A percentile compares a stretch with the other conserved stretches of the same genome.
Conservation (phyloP, 2,329 filamentous ascomycete species). For the Pochonia chlamydosporia region DNA sequence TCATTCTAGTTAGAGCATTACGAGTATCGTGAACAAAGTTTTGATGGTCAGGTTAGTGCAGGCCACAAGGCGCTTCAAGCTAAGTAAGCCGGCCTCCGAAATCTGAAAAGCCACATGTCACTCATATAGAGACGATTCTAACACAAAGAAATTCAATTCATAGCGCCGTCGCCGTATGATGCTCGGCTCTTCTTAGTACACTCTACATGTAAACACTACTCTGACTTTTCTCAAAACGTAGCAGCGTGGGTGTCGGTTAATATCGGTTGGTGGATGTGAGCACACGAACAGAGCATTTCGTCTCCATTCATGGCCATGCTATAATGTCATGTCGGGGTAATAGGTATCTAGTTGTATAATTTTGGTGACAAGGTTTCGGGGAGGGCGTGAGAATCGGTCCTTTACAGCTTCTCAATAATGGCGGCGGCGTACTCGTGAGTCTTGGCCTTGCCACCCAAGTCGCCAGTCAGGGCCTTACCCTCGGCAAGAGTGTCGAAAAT, state of each 20-base stretch:
- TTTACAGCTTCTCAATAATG: slow-evolving; percentile 69
- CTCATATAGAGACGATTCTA: too few relatives aligned
- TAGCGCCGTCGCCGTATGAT: slow-evolving; percentile 24
- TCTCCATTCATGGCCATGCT: background rate
- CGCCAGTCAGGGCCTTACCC: slow-evolving; percentile 93
- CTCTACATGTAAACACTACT: slow-evolving; percentile 24
- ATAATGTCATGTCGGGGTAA: background rate
- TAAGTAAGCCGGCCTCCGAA: too few relatives aligned
- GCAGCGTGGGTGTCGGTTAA: slow-evolving; percentile 6
- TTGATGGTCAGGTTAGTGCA: too few relatives aligned
- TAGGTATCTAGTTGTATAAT: slow-evolving; percentile 5
- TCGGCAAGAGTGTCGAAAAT: slow-evolving; percentile 93
- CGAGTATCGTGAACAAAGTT: too few relatives aligned
- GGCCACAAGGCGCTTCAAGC: too few relatives aligned
- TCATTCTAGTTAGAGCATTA: too few relatives aligned
- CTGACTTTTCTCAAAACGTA: slow-evolving; percentile 8
- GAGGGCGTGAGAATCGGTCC: background rate
- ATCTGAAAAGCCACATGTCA: too few relatives aligned
- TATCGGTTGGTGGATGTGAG: background rate
- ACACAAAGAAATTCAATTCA: slow-evolving; percentile 11
- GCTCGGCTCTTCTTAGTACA: slow-evolving; percentile 19
- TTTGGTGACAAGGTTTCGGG: background rate
- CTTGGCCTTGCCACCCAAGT: slow-evolving; percentile 93
- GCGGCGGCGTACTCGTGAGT: slow-evolving; percentile 89
- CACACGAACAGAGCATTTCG: background rate